These are phyloP conservation scores for Botrytis tulipae DNA, from an alignment of 2,329 filamentous ascomycete genomes.

Conservation along the genomic window DNA sequence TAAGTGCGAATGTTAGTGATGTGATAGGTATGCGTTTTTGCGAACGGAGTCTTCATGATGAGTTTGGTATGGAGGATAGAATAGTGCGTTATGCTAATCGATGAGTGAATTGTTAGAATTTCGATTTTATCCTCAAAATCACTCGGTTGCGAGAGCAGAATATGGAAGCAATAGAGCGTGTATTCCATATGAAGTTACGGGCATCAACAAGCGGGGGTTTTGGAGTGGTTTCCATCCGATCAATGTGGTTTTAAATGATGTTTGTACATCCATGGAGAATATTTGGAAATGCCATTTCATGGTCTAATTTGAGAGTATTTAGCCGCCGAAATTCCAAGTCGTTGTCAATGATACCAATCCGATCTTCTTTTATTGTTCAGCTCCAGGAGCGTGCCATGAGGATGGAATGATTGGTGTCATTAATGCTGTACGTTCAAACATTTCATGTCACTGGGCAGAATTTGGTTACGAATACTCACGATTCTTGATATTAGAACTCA, in stretches of 20 bases:
- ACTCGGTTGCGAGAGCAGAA: constrained; percentile 60
- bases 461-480: not conserved
- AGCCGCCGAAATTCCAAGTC: constrained; percentile 44
- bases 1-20: constrained; percentile 31
- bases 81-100: not conserved
- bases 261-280: constrained; percentile 34
- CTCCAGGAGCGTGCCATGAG: constrained; percentile 59
- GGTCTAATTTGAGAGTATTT: constrained; percentile 4
- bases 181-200: constrained; percentile 58
- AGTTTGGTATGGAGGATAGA: not conserved
- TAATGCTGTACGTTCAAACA: constrained; percentile 56
- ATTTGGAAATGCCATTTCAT: not conserved
- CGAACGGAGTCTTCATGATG: not conserved
- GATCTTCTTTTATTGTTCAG: constrained; percentile 69
- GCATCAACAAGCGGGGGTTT: constrained; percentile 52
- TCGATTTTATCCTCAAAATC: constrained; percentile 60
- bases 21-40: constrained; percentile 26
- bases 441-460: not conserved
- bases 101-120: constrained; percentile 42
- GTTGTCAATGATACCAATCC: constrained; percentile 60
- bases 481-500: constrained; percentile 25
- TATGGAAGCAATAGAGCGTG: constrained; percentile 54
- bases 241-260: constrained; percentile 43
- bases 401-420: constrained; percentile 76
- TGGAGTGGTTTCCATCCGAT: constrained; percentile 51